phyloP scores from a whole-genome alignment of 1,284 basidiomycete species.

The Ustilago esculenta region DNA sequence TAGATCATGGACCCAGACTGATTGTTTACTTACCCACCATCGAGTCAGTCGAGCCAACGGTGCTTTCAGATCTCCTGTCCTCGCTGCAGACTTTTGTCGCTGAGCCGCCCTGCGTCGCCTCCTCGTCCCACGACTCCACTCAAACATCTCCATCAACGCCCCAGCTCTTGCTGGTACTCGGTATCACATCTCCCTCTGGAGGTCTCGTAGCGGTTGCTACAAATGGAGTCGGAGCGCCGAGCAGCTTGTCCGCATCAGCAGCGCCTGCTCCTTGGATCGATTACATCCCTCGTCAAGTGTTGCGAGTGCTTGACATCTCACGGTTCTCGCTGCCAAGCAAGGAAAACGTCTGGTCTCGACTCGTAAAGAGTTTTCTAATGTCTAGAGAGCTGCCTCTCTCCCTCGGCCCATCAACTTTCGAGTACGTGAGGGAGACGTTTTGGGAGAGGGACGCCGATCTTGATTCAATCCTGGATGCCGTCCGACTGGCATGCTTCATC shows the following conservation, averaged over 20 bases:
- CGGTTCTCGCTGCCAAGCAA: constrained; percentile 48
- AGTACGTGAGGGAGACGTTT: constrained; percentile 49
- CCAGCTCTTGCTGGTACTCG: constrained; percentile 36
- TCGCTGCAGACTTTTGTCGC: constrained; percentile 41
- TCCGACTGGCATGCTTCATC: constrained; percentile 44
- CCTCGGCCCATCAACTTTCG: constrained; percentile 49
- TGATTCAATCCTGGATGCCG: constrained; percentile 45
- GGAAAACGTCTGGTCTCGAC: constrained; percentile 46
- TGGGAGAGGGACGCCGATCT: constrained; percentile 54
- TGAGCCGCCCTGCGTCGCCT: constrained; percentile 1
- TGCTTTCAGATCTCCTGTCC: constrained; percentile 41
- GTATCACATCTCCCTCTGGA: constrained; percentile 46
- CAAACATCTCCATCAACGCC: constrained; percentile 1
- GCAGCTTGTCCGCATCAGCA: constrained; percentile 17
- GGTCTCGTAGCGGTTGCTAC: constrained; percentile 23
- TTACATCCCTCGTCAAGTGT: constrained; percentile 37
- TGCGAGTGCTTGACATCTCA: constrained; percentile 45
- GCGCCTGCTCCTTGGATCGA: constrained; percentile 48
- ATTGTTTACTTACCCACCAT: constrained; percentile 41
- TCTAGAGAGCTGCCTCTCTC: constrained; percentile 31
- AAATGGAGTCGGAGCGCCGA: constrained; percentile 13
- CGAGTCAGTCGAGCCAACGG: constrained; percentile 41
- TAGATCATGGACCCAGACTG: constrained; percentile 1
- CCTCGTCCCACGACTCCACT: not conserved
- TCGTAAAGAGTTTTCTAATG: constrained; percentile 44